Percentiles rank a stretch among this genome's conserved stretches.
These are phyloP conservation scores for Croton laevigatus DNA, from an alignment of 441 rosid species.

Conservation along the genomic window DNA sequence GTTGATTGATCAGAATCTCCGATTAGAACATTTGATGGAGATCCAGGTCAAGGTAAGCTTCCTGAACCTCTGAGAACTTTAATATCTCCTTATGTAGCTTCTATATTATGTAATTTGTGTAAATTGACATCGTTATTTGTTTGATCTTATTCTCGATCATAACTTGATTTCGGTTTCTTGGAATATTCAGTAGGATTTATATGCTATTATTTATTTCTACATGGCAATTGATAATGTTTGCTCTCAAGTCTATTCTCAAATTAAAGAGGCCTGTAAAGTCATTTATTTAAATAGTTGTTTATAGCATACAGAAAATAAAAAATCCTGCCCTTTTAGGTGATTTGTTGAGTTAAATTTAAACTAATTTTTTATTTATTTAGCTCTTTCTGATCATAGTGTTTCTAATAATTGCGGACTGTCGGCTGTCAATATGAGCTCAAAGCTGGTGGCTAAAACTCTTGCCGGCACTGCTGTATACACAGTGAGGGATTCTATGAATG, in stretches of 20 bases:
- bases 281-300: slow-evolving; percentile 86
- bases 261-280: slow-evolving; percentile 70
- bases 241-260: slow-evolving; percentile 47
- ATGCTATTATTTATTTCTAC: slow-evolving; percentile 3
- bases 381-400: neutral
- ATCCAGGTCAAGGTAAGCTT: no score
- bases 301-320: slow-evolving; percentile 61
- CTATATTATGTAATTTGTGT: no score
- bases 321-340: slow-evolving; percentile 94
- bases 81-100: no score
- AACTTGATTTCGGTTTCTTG: no score
- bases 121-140: no score
- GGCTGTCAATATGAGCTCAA: slow-evolving; percentile 39
- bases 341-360: neutral
- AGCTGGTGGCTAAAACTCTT: slow-evolving; percentile 68
- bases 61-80: no score
- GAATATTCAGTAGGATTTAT: neutral
- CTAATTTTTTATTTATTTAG: neutral
- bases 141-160: no score
- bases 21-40: no score
- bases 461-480: slow-evolving; percentile 76
- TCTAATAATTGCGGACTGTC: no score
- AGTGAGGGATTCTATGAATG: slow-evolving; percentile 79
- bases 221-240: slow-evolving; percentile 21
- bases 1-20: no score